phyloP scores from a whole-genome alignment of 148 eudicot genomes.

The Polygonum aviculare region DNA sequence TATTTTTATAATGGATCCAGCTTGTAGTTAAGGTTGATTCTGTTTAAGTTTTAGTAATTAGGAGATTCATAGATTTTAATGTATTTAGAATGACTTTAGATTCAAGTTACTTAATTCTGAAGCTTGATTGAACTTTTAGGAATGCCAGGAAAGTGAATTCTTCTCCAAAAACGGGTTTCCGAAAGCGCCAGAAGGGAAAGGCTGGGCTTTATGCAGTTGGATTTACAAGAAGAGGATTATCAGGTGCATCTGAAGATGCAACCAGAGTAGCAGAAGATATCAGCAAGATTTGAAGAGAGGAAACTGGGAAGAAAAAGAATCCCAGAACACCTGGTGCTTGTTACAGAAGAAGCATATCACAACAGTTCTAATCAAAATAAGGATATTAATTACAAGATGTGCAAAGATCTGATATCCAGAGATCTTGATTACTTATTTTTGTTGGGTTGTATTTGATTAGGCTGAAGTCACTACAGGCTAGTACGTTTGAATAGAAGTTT shows the following conservation, averaged over 20 bases:
- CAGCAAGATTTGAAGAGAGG: conserved; percentile 61
- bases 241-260: conserved; percentile 83
- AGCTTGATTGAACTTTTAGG: conserved; percentile 16
- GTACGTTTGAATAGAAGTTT: conserved; percentile 18
- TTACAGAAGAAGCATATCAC: conserved; percentile 53
- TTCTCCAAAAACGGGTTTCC: conserved; percentile 61
- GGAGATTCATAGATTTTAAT: neutral
- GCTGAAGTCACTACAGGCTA: neutral
- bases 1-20: neutral
- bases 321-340: conserved; percentile 38
- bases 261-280: conserved; percentile 69
- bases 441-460: conserved; percentile 21
- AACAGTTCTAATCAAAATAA: conserved; percentile 30
- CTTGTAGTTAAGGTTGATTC: neutral
- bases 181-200: conserved; percentile 73
- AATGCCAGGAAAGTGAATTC: conserved; percentile 66
- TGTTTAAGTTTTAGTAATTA: neutral
- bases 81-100: neutral
- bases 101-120: conserved; percentile 20
- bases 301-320: conserved; percentile 48
- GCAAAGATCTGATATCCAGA: neutral
- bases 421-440: neutral
- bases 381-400: conserved; percentile 3
- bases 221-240: conserved; percentile 72
- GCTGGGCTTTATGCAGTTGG: conserved; percentile 78